Percentiles rank a stretch among this genome's conserved stretches.
Evolutionary conservation across 495 filamentous ascomycete genomes (phyloP).

Genomic region (Penicillium egyptiacum): DNA sequence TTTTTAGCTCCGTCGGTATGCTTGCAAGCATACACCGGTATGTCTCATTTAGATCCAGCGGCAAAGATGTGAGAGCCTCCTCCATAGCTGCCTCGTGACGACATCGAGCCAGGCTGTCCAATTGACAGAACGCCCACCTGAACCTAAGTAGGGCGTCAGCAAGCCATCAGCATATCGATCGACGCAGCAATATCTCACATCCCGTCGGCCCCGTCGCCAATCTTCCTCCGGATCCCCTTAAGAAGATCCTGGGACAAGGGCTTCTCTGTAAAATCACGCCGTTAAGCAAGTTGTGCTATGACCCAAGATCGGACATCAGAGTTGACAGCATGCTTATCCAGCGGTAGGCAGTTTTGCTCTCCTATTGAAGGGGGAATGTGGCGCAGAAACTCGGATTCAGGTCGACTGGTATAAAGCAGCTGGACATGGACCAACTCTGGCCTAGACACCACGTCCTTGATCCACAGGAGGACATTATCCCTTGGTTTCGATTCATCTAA

Average conservation of each 20-base stretch:
- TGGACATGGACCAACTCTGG: conserved; percentile 20
- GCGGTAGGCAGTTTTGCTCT: conserved; percentile 13
- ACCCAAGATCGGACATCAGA: conserved; percentile 32
- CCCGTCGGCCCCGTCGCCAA: conserved; percentile 31
- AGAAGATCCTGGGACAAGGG: conserved; percentile 20
- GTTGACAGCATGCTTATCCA: conserved; percentile 23
- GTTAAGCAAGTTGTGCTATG: conserved; percentile 21
- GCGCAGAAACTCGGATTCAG: conserved; percentile 26
- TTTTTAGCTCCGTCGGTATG: conserved; percentile 24
- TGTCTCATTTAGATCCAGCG: conserved; percentile 37
- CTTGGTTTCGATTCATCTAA: conserved; percentile 33
- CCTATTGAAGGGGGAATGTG: conserved; percentile 18
- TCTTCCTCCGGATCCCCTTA: conserved; percentile 17
- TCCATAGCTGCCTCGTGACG: conserved; percentile 19
- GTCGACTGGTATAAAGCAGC: conserved; percentile 32
- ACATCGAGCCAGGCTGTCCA: conserved; percentile 37
- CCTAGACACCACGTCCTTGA: conserved; percentile 21
- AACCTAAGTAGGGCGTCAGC: conserved; percentile 34
- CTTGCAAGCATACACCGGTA: conserved; percentile 32
- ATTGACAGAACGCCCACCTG: conserved; percentile 42
- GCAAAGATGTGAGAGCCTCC: conserved; percentile 33
- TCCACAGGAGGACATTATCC: conserved; percentile 21
- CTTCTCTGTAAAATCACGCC: conserved; percentile 26
- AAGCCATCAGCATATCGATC: conserved; percentile 14
- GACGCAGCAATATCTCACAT: conserved; percentile 31